Evolutionary conservation across 116 monocot genomes (phyloP), one percentile per base, ranked within the genome.

Genomic region (Thalassia testudinum): DNA sequence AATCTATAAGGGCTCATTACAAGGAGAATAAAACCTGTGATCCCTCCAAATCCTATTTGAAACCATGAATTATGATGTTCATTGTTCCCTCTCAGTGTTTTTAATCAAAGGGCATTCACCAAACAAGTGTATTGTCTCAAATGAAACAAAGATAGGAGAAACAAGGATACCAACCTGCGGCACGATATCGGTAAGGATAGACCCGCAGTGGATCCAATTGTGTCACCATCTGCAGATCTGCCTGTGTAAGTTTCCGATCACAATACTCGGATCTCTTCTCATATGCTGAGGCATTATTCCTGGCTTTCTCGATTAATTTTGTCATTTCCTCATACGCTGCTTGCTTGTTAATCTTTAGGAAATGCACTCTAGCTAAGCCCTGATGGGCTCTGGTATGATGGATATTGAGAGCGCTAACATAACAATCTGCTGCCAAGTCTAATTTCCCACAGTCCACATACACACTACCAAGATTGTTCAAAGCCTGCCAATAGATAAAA

Each of bases 221-320:
- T 28, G 85, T 85, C 23, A 85, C 85, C 70, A 76, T 77, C 37
- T 73, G 58, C 49, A 85, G 45, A 59, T 85, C 85, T 14, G 63
- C 68, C 58, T 63, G 80, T 24, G 80, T 77, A 26, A 67, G 68
- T 18, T 85, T 80, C 21, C 80, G 76, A 1, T 85, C 77, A 53
- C 80, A 85, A 59, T 85, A 85, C 49, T 85, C 85, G 0, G 85
- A 85, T 57, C 85, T 70, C 65, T 85, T 85, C 70, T 85, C 85
- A 59, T 76, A 85, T n/a, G 85, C 85, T 3, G 85, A 85, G 13
- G 85, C 80, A 68, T 85, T 85, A 63, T 74, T 80, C 57, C 71
- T 64, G n/a, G 85, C 76, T 38, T 85, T 85, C 66, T 74, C 80
- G 43, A 77, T 80, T 44, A 85, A 59, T 56, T 70, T 79, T 17